phyloP scores from a whole-genome alignment of 768 basidiomycete genomes.

The Tulasnella sp. region DNA sequence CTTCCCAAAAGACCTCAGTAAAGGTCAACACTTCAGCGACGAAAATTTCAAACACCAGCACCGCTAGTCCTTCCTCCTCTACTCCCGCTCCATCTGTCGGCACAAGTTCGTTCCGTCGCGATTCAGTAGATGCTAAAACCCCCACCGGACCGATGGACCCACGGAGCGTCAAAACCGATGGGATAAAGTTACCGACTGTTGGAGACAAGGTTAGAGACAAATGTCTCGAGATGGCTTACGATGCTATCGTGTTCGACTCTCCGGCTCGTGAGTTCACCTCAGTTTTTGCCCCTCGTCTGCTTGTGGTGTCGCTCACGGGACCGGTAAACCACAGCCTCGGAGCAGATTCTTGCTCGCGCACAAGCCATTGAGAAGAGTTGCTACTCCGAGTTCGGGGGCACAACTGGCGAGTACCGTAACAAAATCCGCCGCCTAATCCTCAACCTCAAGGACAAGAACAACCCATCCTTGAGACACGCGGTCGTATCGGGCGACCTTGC shows the following conservation, averaged over 20 bases:
- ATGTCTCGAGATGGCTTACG: slow-evolving; percentile 86
- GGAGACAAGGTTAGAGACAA: slow-evolving; percentile 79
- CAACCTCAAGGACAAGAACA: slow-evolving; percentile 93
- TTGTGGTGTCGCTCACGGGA: background rate
- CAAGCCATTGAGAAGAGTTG: slow-evolving; percentile 69
- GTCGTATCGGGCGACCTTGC: slow-evolving; percentile 78
- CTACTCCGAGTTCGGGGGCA: slow-evolving; percentile 44
- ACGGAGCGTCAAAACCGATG: slow-evolving; percentile 69
- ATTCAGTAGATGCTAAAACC: background rate
- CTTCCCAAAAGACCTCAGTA: slow-evolving; percentile 28
- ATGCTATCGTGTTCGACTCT: slow-evolving; percentile 82
- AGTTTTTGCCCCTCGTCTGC: background rate
- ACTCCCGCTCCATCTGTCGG: background rate
- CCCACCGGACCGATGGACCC: slow-evolving; percentile 36
- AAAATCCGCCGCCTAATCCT: slow-evolving; percentile 87
- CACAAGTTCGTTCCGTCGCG: background rate
- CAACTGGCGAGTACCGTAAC: slow-evolving; percentile 52
- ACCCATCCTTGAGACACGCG: slow-evolving; percentile 77
- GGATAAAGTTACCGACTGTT: slow-evolving; percentile 50
- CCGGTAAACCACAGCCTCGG: slow-evolving; percentile 48
- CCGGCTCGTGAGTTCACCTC: slow-evolving; percentile 65
- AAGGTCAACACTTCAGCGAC: slow-evolving; percentile 3
- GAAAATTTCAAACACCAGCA: background rate
- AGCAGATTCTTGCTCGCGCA: slow-evolving; percentile 63
- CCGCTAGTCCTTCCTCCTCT: slow-evolving; percentile 31